Base-by-base conservation (phyloP, 345 rosid genomes). In the Triadica sebifera region DNA sequence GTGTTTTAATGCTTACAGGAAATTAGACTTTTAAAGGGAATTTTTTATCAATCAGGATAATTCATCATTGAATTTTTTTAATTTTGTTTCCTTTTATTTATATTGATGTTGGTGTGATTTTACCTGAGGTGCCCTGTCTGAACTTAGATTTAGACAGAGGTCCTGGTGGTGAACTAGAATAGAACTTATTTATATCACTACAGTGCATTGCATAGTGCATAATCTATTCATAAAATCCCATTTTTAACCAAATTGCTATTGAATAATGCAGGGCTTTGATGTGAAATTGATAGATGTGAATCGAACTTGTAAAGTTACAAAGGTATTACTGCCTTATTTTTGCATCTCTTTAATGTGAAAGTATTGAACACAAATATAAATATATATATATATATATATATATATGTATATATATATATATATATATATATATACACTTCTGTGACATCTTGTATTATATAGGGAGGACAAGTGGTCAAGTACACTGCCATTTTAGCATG, bases 271-370 rank as follows among this genome's bases (percentile, higher is more conserved):
- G 98, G 98, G 98, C 17, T 92, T 92, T 87, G 98, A 94, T 82
- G 89, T 89, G 81, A 90, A 77, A 80, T 72, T 89, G 78, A 92
- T 94, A 74, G 92, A 89, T 74, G 90, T 94, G 41, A 94, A 94
- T 75, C 88, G 93, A 83, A 92, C 97, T 71, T 87, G 93, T 55
- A 92, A 92, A 85, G 97, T 91, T 76, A 93, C 98, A 39, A 93
- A 95, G 99, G 97, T 95, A 87, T 72, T 41, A 39, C 68, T 49
- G 15, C 45, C 75, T 41, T 29, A 13, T 62, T 58, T 6, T 45
- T 75, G 45, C 17, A 52, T 69, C 65, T n/a, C 17, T 74, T 59
- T 72, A 19, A 53, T 41, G 22, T 61, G 65, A 25, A 55, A 65
- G 19, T 67, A 45, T 17, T 66, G 43, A 78, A 19, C 52, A 12